A percentile compares a stretch with the other conserved stretches of the same genome.
These are phyloP conservation scores for Ustilago nuda DNA, from an alignment of 1,284 basidiomycete genomes.

Conservation along the genomic window DNA sequence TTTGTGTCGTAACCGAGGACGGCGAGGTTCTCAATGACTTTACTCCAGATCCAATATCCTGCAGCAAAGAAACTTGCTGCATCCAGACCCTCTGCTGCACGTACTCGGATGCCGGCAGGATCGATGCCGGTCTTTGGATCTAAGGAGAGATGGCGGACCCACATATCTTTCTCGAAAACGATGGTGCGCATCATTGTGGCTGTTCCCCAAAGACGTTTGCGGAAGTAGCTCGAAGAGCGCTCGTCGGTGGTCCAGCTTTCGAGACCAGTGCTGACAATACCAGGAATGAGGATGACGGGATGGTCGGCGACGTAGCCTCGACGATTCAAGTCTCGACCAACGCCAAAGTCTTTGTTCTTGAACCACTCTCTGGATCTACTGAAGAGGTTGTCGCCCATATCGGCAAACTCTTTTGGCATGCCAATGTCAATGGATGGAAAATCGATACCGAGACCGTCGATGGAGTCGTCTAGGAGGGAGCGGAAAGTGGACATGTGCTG, in stretches of 20 bases:
- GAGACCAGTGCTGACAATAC: conserved; percentile 66
- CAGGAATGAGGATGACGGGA: conserved; percentile 67
- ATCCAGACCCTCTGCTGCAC: conserved; percentile 82
- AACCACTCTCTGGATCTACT: conserved; percentile 59
- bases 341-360: conserved; percentile 63
- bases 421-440: conserved; percentile 55
- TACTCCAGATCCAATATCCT: conserved; percentile 91
- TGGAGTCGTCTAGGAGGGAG: conserved; percentile 60
- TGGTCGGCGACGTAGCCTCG: conserved; percentile 61
- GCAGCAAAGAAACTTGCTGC: conserved; percentile 87
- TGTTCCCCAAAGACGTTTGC: conserved; percentile 66
- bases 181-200: conserved; percentile 85
- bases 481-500: conserved; percentile 49
- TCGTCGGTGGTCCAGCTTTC: conserved; percentile 66
- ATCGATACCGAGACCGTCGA: conserved; percentile 53
- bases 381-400: conserved; percentile 63
- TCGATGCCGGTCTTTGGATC: conserved; percentile 91
- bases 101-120: conserved; percentile 85
- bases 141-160: conserved; percentile 90
- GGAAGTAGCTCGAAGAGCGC: conserved; percentile 56
- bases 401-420: conserved; percentile 62
- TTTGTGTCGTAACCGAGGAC: conserved; percentile 67
- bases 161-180: conserved; percentile 83
- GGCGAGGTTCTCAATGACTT: conserved; percentile 84
- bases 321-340: conserved; percentile 50